These are phyloP conservation scores for Candida tammaniensis DNA, from an alignment of 805 yeast species.

Conservation along the genomic window DNA sequence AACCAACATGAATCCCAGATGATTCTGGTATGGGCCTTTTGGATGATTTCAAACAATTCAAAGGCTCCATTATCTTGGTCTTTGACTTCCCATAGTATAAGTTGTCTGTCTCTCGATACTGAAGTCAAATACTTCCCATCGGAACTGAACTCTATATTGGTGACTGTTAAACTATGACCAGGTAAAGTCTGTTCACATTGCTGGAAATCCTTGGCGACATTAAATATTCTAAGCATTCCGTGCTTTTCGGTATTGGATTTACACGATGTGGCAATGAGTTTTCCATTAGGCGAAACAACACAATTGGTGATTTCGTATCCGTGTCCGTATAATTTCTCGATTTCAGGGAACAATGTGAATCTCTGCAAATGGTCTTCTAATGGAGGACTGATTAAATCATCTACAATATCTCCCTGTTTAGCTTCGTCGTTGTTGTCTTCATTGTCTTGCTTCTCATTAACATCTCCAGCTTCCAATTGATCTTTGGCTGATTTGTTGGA, in stretches of 20 bases:
- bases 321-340: constrained; percentile 93
- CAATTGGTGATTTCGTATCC: constrained; percentile 90
- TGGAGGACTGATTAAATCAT: constrained; percentile 59
- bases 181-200: constrained; percentile 44
- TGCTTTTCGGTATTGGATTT: constrained; percentile 80
- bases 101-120: constrained; percentile 87
- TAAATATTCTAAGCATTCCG: constrained; percentile 80
- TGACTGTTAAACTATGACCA: constrained; percentile 83
- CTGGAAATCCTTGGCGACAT: constrained; percentile 53
- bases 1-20: constrained; percentile 96
- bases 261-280: constrained; percentile 84
- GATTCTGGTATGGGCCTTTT: constrained; percentile 85
- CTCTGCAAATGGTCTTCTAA: constrained; percentile 89
- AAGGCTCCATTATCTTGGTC: constrained; percentile 27
- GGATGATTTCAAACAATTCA: constrained; percentile 43
- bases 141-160: constrained; percentile 74
- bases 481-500: constrained; percentile 81
- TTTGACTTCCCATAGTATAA: constrained; percentile 65
- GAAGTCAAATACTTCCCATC: constrained; percentile 62
- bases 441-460: constrained; percentile 38
- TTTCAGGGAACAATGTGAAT: constrained; percentile 91
- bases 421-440: constrained; percentile 25
- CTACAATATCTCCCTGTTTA: constrained; percentile 44
- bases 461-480: constrained; percentile 40
- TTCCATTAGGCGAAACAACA: constrained; percentile 63